Evolutionary conservation across 176 grass and related monocot genomes (phyloP), one percentile per base, ranked within the genome.

Genomic region (Zea luxurians): DNA sequence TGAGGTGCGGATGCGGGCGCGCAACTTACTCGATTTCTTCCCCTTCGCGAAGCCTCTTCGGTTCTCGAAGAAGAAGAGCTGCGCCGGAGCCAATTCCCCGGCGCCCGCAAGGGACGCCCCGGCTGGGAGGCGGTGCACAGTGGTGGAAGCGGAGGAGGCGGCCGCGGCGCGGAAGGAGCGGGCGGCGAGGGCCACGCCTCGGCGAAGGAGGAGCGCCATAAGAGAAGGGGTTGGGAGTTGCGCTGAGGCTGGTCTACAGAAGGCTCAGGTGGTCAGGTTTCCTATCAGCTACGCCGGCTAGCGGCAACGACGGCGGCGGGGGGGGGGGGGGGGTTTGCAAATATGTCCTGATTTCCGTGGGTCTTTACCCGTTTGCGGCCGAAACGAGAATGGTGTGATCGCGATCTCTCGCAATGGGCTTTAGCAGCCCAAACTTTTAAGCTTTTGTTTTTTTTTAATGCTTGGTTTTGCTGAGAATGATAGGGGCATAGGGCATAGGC

Each of bases 31-130:
- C 37, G 88, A 89, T 67, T 92, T 97, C 83, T 84, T 92, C 68
- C 90, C 93, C 71, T 97, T 97, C 0, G 90, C 93, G 71, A 97
- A 97, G 57, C 90, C 82, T 44, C 93, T 83, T 13, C 76, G 73
- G 58, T 49, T 48, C 10, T 79, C 76, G 54, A 83, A 68, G n/a
- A 82, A 6, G 38, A 90, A 90, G 6, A 66, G 59, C 68, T 71
- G 76, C 47, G 48, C 48, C 0, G 74, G 60, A 36, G 58, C 20
- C 13, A 75, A 11, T 57, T 77, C 52, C 15, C 75, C 54, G 17
- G 68, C 58, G 44, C 57, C 77, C 3, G 57, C 55, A 50, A 78
- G 61, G 73, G 85, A 78, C 80, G 63, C 79, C 44, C 34, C 58
- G 49, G 74, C 52, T 15, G 70, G 84, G 37, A 81, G 71, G 71